Evolutionary conservation across 2,329 filamentous ascomycete species (phyloP), one percentile per base, ranked within the genome.

Genomic region (Emmonsiellopsis sp.): DNA sequence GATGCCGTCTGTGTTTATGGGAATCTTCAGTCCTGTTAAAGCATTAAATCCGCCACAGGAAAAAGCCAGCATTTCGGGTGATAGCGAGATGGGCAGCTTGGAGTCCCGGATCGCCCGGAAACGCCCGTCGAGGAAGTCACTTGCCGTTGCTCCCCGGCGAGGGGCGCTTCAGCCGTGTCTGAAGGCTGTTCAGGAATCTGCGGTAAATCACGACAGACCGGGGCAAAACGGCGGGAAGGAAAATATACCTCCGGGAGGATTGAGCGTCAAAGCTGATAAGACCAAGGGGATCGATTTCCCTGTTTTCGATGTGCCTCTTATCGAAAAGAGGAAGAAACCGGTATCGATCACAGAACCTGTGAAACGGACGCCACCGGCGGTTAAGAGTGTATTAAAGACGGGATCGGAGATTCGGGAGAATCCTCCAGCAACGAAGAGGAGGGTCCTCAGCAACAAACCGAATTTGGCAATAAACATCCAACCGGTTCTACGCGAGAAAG

Each of bases 181-280:
- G 5, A 70, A 64, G 32, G 53, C 67, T 51, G 55, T 66, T 6
- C 77, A 78, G 57, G 72, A 71, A 46, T 61, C 65, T 6, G 67
- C 68, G 4, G 65, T 69, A 42, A 63, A 65, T 14, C 61, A 68
- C 43, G 77, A 82, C 59, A 62, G 77, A n/a, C 61, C 70, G 55
- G 80, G 80, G 27, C 73, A 73, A 48, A 78, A 78, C 36, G 74
- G 74, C 4, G 82, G 82, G 5, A 85, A 85, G 60, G 82, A 85
- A 63, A 85, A 85, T 57, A 61, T 83, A 5, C 80, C 80, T 11
- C 82, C 81, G 1, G 75, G 74, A 3, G 51, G 57, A 34, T 33
- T 61, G 10, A 21, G 60, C 11, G 39, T 56, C 9, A 47, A 58
- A 46, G 62, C 64, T 34, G 55, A 53, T 1, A 63, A 62, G 34